Base-by-base conservation (phyloP, 331 rosid species). In the Acacia concinna region DNA sequence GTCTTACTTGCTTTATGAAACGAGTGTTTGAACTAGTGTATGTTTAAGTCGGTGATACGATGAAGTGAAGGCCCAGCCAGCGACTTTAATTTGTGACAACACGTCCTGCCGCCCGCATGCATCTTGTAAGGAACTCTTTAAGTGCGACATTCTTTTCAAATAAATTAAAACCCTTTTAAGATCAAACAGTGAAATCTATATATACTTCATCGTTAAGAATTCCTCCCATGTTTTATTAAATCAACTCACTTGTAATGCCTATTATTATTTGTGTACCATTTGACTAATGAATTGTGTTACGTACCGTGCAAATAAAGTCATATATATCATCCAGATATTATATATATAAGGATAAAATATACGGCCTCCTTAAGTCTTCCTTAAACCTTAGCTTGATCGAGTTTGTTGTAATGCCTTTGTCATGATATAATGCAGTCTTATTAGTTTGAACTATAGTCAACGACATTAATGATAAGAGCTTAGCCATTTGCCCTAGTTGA, bases 311-410 rank as follows among this genome's bases (percentile, higher is more conserved):
- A 30, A 13, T 5, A 15, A 63, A 31, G 20, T 30, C 17, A 13
- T 8, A n/a, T 25, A 59, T 59, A 27, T 3, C 18, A 59, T 59
- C 68, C 6, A 30, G 21, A 62, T 62, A 62, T 28, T 28, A 62
- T 4, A 4, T 6, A 5, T 6, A 27, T 60, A 1, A 4, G 30
- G 13, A 56, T 28, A 60, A 5, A 31, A 14, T 47, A 17, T 46
- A 15, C 52, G 15, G 5, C n/a, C 18, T 49, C 57, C 57, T 4
- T 5, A 20, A 15, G 0, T 18, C 21, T 49, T 49, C 57, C 18
- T 20, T 35, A 20, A 65, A 65, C 47, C 71, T 65, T 65, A 65
- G 20, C 66, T 83, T 6, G 23, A n/a, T n/a, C n/a, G n/a, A 78
- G 2, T 38, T 38, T 6, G 63, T 38, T 74, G 65, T 15, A 1